phyloP scores from a whole-genome alignment of 2,329 filamentous ascomycete species.

The Pseudocercospora musae region DNA sequence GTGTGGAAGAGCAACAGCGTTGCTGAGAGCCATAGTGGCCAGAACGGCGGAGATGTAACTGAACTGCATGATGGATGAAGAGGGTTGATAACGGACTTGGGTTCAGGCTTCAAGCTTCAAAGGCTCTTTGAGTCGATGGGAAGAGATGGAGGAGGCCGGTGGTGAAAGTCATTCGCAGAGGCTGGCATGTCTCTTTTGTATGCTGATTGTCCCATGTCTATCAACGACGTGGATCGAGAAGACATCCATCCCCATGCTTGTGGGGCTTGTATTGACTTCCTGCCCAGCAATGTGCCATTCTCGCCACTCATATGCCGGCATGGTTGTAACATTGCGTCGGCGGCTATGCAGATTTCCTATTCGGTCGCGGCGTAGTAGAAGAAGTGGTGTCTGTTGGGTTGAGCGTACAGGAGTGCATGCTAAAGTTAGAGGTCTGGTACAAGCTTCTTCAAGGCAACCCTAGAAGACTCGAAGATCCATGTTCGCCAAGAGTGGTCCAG shows the following conservation, averaged over 20 bases:
- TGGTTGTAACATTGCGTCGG: background rate
- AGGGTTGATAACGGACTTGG: background rate
- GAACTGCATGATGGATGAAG: background rate
- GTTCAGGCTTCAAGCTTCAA: background rate
- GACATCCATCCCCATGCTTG: background rate
- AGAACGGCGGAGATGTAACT: background rate
- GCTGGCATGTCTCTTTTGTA: conserved; percentile 1
- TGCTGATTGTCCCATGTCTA: background rate
- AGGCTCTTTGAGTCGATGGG: background rate
- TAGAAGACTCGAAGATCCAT: background rate
- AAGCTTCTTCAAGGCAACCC: background rate
- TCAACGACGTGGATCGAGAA: background rate
- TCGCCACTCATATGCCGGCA: background rate
- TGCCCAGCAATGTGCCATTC: background rate
- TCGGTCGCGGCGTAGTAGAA: background rate
- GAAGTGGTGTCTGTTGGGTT: background rate
- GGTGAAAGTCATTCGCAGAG: background rate
- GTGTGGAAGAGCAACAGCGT: background rate
- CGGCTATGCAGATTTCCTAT: background rate
- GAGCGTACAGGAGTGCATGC: background rate
- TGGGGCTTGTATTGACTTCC: background rate
- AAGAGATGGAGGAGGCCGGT: background rate
- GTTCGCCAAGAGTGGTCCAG: background rate
- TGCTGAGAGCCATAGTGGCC: background rate
- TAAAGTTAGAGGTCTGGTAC: background rate